These are phyloP conservation scores for Funneliformis geosporum DNA, from an alignment of 192 early-diverging fungal genomes.

Conservation along the genomic window DNA sequence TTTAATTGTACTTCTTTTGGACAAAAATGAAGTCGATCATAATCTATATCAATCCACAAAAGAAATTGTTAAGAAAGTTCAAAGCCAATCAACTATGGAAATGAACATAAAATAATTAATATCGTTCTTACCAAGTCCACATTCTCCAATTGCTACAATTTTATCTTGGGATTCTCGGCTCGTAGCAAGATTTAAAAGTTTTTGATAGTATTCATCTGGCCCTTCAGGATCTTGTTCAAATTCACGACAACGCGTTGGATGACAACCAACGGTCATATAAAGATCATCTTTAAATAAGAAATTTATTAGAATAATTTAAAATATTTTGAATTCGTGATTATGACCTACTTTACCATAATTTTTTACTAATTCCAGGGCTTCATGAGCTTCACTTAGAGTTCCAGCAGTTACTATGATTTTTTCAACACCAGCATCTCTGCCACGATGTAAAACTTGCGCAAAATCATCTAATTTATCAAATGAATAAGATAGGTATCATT, in stretches of 20 bases:
- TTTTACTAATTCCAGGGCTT: slow-evolving; percentile 61
- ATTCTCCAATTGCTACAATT: slow-evolving; percentile 93
- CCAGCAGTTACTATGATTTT: slow-evolving; percentile 86
- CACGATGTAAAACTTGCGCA: slow-evolving; percentile 61
- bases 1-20: slow-evolving; percentile 70
- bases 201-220: slow-evolving; percentile 64
- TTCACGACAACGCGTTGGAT: slow-evolving; percentile 80
- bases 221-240: slow-evolving; percentile 59
- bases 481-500: background rate
- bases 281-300: slow-evolving; percentile 40
- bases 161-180: slow-evolving; percentile 45
- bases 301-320: slow-evolving; percentile 13
- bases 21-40: slow-evolving; percentile 88
- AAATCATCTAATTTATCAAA: slow-evolving; percentile 59
- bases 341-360: slow-evolving; percentile 42
- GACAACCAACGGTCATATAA: slow-evolving; percentile 81
- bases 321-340: background rate
- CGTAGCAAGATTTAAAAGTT: slow-evolving; percentile 47
- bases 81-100: background rate
- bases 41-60: slow-evolving; percentile 72
- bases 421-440: slow-evolving; percentile 64
- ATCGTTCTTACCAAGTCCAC: slow-evolving; percentile 65
- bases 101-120: background rate
- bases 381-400: slow-evolving; percentile 56
- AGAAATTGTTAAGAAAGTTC: background rate